Percentiles rank a stretch among this genome's conserved stretches.
Evolutionary conservation across 495 filamentous ascomycete genomes (phyloP).

Genomic region (Penicillium nucicola): DNA sequence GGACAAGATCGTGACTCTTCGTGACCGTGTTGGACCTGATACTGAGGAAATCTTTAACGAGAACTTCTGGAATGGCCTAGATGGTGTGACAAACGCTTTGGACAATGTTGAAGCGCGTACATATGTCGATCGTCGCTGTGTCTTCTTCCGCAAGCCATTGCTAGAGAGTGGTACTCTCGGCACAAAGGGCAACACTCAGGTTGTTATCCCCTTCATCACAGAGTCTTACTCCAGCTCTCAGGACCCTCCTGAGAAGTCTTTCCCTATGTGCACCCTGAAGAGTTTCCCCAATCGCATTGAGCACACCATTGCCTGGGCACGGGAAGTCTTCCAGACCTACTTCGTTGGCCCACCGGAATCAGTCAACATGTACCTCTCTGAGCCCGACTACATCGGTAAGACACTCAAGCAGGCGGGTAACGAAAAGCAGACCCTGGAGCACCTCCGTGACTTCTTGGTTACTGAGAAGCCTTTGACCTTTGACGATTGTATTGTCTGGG

Average conservation of each 20-base stretch:
- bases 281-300: constrained; percentile 99
- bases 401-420: constrained; percentile 93
- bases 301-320: constrained; percentile 98
- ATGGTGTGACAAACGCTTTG: constrained; percentile 93
- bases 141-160: constrained; percentile 97
- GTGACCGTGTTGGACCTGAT: constrained; percentile 87
- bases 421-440: constrained; percentile 92
- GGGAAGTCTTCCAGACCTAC: constrained; percentile 89
- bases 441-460: constrained; percentile 85
- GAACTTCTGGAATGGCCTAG: constrained; percentile 84
- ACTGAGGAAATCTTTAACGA: constrained; percentile 96
- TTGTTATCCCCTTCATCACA: constrained; percentile 83
- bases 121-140: constrained; percentile 95
- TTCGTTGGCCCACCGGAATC: constrained; percentile 93
- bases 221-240: constrained; percentile 99
- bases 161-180: constrained; percentile 96
- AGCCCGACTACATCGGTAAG: constrained; percentile 85
- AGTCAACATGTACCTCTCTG: constrained; percentile 89
- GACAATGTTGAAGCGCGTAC: constrained; percentile 98
- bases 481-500: constrained; percentile 96
- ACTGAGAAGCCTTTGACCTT: constrained; percentile 89
- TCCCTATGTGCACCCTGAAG: constrained; percentile 96
- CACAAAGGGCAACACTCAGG: constrained; percentile 97
- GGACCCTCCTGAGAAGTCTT: constrained; percentile 96
- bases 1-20: constrained; percentile 77